Percentiles rank a stretch among this genome's conserved stretches.
Evolutionary conservation across 768 basidiomycete genomes (phyloP).

Genomic region (Lactarius sp.): DNA sequence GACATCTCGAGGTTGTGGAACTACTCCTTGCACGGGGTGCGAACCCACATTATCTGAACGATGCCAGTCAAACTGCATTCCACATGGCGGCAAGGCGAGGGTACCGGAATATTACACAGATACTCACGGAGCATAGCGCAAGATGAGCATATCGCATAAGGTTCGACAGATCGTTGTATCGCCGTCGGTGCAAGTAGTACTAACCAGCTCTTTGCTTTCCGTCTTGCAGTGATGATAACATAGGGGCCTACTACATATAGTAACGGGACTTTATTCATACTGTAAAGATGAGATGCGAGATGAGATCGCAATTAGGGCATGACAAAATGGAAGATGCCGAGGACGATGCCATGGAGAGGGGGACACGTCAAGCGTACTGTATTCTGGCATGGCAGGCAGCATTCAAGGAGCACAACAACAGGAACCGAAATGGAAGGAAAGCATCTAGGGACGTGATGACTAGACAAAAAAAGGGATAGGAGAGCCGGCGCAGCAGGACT

Average conservation of each 20-base stretch:
- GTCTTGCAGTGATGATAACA: too few species aligned
- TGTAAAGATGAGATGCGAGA: not conserved
- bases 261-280: too few species aligned
- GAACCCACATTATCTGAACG: not conserved
- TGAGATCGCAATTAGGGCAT: not conserved
- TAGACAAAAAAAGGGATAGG: not conserved
- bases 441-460: not conserved
- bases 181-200: too few species aligned
- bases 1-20: not conserved
- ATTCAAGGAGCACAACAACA: not conserved
- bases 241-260: too few species aligned
- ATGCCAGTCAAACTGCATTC: not conserved
- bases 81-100: not conserved
- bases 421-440: not conserved
- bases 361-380: slow-evolving; percentile 14
- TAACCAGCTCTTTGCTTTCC: too few species aligned
- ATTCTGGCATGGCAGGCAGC: not conserved
- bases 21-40: not conserved
- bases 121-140: not conserved
- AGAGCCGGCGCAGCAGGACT: not conserved
- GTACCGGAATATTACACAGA: not conserved
- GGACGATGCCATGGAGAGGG: not conserved
- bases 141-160: not conserved
- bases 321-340: not conserved
- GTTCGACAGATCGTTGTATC: not conserved